A percentile compares a stretch with the other conserved stretches of the same genome.
Conservation (phyloP, 305 asterid genomes). For the Solanum hybrid region DNA sequence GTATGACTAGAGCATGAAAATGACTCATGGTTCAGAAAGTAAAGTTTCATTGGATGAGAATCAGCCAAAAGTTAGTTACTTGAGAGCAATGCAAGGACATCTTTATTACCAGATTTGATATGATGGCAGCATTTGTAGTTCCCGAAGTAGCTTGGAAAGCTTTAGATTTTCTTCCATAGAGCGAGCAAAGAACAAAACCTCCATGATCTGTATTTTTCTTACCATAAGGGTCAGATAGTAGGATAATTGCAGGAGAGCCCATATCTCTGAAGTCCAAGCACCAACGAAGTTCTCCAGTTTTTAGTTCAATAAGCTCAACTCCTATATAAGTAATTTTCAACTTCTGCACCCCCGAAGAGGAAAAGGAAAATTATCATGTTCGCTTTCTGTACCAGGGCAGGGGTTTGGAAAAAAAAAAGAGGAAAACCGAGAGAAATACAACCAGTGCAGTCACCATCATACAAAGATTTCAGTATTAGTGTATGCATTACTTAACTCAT, state of each 20-base stretch:
- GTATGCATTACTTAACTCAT: not conserved
- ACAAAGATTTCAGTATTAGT: not conserved
- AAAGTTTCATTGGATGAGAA: constrained; percentile 2
- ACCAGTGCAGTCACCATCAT: not conserved
- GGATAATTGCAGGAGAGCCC: constrained; percentile 83
- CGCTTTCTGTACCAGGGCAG: not conserved
- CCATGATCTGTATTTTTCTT: constrained; percentile 65
- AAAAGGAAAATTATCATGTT: constrained; percentile 16
- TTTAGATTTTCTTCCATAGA: constrained; percentile 95
- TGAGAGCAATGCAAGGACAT: not conserved
- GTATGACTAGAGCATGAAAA: not conserved
- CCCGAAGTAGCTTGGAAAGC: constrained; percentile 98
- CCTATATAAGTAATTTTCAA: constrained; percentile 84
- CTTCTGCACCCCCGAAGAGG: constrained; percentile 42
- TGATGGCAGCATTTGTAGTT: constrained; percentile 59
- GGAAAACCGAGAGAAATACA: not conserved
- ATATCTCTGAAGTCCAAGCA: constrained; percentile 99
- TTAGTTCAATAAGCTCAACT: constrained; percentile 73
- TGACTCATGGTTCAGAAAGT: not conserved
- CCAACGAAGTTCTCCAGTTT: constrained; percentile 94
- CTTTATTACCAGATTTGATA: constrained; percentile 54
- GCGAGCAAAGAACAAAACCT: constrained; percentile 85
- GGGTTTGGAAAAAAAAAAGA: not conserved
- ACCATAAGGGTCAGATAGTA: constrained; percentile 76
- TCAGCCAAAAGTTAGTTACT: not conserved